These are phyloP conservation scores for Penicillium nordicum DNA, from an alignment of 2,329 filamentous ascomycete genomes.

Conservation along the genomic window DNA sequence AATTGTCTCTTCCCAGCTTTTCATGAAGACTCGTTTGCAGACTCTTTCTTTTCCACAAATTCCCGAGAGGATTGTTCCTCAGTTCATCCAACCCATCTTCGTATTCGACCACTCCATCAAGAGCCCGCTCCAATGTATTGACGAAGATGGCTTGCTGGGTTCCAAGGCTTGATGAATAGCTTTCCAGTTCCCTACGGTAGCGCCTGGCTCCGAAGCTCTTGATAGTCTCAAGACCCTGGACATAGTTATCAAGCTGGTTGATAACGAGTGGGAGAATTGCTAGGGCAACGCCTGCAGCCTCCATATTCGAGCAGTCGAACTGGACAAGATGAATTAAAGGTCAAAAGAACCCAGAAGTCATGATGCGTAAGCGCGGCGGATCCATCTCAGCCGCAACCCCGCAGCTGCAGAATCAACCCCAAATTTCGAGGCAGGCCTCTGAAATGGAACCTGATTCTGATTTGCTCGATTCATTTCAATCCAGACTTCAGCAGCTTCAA, in stretches of 20 bases:
- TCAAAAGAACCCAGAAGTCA: background rate
- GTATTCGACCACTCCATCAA: constrained; percentile 8
- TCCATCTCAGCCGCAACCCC: background rate
- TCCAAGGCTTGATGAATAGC: constrained; percentile 4
- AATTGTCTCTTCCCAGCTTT: background rate
- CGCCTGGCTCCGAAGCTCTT: constrained; percentile 28
- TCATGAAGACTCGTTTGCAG: background rate
- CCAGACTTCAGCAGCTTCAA: no score
- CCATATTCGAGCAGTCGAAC: background rate
- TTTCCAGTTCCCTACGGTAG: constrained; percentile 7
- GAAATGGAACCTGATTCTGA: no score
- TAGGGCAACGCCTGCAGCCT: constrained; percentile 29
- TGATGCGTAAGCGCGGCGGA: background rate
- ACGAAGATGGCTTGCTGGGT: constrained; percentile 15
- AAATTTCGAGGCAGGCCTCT: no score
- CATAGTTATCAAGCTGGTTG: constrained; percentile 32
- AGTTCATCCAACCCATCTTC: constrained; percentile 8
- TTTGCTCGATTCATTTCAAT: no score
- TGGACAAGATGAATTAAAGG: background rate
- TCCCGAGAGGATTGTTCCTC: background rate
- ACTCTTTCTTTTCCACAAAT: background rate
- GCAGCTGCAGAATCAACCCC: background rate
- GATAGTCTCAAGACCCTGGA: constrained; percentile 39
- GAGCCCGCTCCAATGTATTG: constrained; percentile 6
- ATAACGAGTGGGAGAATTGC: constrained; percentile 40